Evolutionary conservation across 768 basidiomycete genomes (phyloP), one percentile per base, ranked within the genome.

Genomic region (Rhodotorula diobovata): DNA sequence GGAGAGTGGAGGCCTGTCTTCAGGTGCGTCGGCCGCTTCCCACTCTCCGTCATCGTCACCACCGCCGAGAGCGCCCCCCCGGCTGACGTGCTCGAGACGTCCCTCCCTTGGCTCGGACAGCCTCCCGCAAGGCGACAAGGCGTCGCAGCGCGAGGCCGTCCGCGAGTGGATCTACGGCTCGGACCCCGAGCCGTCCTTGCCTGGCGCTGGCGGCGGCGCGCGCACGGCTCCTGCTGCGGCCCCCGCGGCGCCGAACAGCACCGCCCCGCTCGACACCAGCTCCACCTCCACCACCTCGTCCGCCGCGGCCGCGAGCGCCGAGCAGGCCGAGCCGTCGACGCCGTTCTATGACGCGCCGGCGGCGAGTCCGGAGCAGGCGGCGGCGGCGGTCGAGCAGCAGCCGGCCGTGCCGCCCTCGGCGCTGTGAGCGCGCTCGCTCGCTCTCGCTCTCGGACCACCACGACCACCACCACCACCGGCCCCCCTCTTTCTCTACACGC

Each of bases 1-100:
- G 91, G 91, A 12, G 86, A 87, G 76, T 97, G 91, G 89, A 82
- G 85, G 71, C 91, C 93, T 4, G 90, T 88, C 79, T 81, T 97
- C 74, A 82, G 81, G 89, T 90, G 78, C 70, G 89, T 84, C 41
- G 5, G 18, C 15, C 1, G 30, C 39, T 9, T 16, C 55, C 28
- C 34, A 2, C 23, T 48, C 46, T 48, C 20, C 7, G 2, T 23
- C 25, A 5, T 25, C 23, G 9, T 50, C 48, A 3, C 25, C 8
- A 28, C 48, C 2, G 6, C 41, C 41, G 41, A 9, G 41, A 9
- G 2, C 2, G 21, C 46, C 28, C 9, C 6, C 7, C 53, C 2
- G 4, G 11, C 46, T 2, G 11, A 43, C 28, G 28, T n/a, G 1
- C n/a, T 2, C 7, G 5, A 8, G 28, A 7, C 30, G 37, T 41